Percentiles rank a stretch among this genome's conserved stretches.
phyloP scores from a whole-genome alignment of 2,329 filamentous ascomycete genomes.

The Coniochaeta prunicola region DNA sequence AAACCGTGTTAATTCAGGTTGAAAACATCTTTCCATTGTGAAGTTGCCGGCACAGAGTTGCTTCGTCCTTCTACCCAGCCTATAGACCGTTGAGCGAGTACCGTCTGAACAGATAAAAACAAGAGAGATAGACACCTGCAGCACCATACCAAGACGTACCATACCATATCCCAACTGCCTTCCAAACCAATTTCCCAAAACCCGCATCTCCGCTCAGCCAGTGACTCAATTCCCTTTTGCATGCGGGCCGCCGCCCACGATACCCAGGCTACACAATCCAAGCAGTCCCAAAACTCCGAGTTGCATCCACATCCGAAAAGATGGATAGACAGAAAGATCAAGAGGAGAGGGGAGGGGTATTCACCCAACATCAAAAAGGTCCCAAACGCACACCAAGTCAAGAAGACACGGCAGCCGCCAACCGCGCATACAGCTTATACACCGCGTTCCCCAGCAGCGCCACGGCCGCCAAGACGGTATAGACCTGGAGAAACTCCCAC shows the following conservation, averaged over 20 bases:
- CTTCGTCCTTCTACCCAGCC: background rate
- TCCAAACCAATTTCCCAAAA: no score
- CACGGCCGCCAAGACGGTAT: conserved; percentile 38
- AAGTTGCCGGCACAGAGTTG: background rate
- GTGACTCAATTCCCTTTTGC: background rate
- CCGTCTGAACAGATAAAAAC: background rate
- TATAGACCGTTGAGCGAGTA: background rate
- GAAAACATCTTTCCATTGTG: background rate
- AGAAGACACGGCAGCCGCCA: background rate
- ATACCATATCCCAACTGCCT: no score
- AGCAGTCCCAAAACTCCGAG: background rate
- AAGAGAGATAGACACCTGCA: background rate
- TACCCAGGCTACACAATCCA: no score
- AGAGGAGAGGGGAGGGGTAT: background rate
- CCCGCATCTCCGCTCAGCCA: no score
- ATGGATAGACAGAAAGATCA: background rate
- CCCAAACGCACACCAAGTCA: background rate
- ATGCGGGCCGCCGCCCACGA: no score
- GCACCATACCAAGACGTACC: background rate
- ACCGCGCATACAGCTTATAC: conserved; percentile 15
- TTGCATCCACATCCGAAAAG: background rate
- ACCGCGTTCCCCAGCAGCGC: conserved; percentile 31
- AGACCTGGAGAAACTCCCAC: conserved; percentile 50
- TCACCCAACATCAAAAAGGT: background rate
- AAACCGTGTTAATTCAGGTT: background rate